Evolutionary conservation across 441 rosid species (phyloP).

Genomic region (Mallotus repandus): DNA sequence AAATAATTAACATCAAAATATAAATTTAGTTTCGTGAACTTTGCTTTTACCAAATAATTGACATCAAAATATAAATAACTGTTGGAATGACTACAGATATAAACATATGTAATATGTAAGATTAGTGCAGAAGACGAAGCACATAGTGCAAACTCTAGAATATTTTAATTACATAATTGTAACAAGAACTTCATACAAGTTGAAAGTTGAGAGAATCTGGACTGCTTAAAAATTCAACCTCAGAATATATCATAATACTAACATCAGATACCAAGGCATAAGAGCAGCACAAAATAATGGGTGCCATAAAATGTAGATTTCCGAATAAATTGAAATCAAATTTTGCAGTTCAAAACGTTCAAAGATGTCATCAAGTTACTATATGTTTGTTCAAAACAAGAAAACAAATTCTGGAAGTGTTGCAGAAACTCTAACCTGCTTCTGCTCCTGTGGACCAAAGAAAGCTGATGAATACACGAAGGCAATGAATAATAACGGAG

Average conservation of each 20-base stretch:
- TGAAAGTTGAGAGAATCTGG: not conserved
- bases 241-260: not conserved
- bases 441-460: conserved; percentile 33
- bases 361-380: not conserved
- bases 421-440: conserved; percentile 36
- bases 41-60: not conserved
- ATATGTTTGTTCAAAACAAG: conserved; percentile 1
- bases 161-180: not conserved
- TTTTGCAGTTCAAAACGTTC: not conserved
- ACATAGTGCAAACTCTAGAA: not conserved
- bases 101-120: not conserved
- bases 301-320: not conserved
- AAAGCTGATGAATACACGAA: conserved; percentile 29
- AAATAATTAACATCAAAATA: not conserved
- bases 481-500: conserved; percentile 37
- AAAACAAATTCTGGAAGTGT: conserved; percentile 7
- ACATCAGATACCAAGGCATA: conserved; percentile 1
- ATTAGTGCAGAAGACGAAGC: not conserved
- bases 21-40: no score
- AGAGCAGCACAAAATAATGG: not conserved
- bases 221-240: not conserved
- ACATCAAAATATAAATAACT: not conserved
- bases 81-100: not conserved
- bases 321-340: not conserved
- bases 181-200: not conserved